Evolutionary conservation across 768 basidiomycete genomes (phyloP), one percentile per base, ranked within the genome.

Genomic region (Postia placenta): DNA sequence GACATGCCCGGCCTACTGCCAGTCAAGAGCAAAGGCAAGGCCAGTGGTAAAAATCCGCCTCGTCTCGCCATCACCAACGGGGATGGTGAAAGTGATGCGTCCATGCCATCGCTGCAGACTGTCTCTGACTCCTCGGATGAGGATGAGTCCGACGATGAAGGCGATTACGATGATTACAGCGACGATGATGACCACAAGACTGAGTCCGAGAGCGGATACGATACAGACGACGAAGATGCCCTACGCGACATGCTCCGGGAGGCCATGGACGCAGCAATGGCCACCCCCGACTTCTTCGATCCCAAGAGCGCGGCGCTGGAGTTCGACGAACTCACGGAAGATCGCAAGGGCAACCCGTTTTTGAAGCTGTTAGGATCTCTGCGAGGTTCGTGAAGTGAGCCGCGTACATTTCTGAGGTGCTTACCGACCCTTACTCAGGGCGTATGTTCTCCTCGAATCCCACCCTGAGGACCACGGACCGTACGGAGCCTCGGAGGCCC

Each of bases 281-380:
- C 79, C 44, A 72, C 66, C 36, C 69, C 76, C 17, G 83, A 82
- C 47, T 81, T 80, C 63, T 71, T 79, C 43, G 78, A 84, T 58
- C 69, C 70, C 25, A 70, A 67, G 48, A 63, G 64, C 20, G 54
- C 64, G 12, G 60, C 63, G 14, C 69, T 70, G 5, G 60, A 66
- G 2, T 69, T 74, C 41, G 61, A 70, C 35, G 62, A 70, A 11
- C 54, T 72, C 5, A 64, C 66, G 12, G 78, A 81, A 20, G 74
- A 78, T 45, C 70, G 74, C 45, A 83, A 82, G 59, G 78, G 74
- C 17, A 92, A 92, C 59, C 85, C 87, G 0, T 90, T 92, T 63
- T 63, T 91, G 57, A 89, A 83, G 61, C 64, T 90, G 28, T 69
- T 92, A 54, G 82, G 83, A 28, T 83, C 85, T 12, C 62, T 92